Conservation (phyloP, 2,329 filamentous ascomycete species). For the Dryadomyces quercus-mongolicae region DNA sequence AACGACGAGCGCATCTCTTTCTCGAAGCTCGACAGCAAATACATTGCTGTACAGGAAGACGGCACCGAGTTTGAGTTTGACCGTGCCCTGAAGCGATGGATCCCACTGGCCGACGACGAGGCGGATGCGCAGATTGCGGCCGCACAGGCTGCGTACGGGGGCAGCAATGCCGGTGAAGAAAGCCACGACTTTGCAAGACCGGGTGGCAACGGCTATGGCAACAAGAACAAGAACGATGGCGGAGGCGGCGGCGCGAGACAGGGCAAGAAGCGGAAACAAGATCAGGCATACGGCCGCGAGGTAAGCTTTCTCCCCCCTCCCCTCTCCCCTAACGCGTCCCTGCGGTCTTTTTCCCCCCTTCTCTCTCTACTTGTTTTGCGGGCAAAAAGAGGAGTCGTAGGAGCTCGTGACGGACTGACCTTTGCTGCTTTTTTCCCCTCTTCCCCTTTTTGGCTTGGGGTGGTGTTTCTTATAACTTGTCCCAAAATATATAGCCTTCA, state of each 20-base stretch:
- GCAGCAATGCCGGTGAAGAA: not conserved
- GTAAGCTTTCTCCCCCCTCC: slow-evolving; percentile 22
- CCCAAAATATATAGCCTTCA: not conserved
- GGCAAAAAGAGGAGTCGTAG: no score
- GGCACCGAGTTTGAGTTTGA: slow-evolving; percentile 81
- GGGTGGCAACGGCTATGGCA: no score
- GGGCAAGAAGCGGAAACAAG: slow-evolving; percentile 28
- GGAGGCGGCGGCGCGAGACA: slow-evolving; percentile 12
- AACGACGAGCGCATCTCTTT: slow-evolving; percentile 74
- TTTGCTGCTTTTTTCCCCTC: not conserved
- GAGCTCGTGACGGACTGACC: slow-evolving; percentile 5
- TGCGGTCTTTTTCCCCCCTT: not conserved
- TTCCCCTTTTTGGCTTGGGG: slow-evolving; percentile 1
- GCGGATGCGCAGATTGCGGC: slow-evolving; percentile 13
- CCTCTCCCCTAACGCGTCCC: slow-evolving; percentile 8
- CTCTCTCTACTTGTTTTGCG: slow-evolving; percentile 1
- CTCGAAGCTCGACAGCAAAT: slow-evolving; percentile 71
- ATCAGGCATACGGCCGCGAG: slow-evolving; percentile 26
- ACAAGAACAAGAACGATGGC: slow-evolving; percentile 1
- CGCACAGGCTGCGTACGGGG: not conserved
- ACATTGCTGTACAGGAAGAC: slow-evolving; percentile 72
- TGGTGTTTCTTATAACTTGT: slow-evolving; percentile 1
- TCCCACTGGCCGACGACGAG: slow-evolving; percentile 34
- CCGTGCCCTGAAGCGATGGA: slow-evolving; percentile 58
- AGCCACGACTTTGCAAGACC: not conserved